Evolutionary conservation across 176 grass and related monocot species (phyloP).

Genomic region (Eremochloa ophiuroides): DNA sequence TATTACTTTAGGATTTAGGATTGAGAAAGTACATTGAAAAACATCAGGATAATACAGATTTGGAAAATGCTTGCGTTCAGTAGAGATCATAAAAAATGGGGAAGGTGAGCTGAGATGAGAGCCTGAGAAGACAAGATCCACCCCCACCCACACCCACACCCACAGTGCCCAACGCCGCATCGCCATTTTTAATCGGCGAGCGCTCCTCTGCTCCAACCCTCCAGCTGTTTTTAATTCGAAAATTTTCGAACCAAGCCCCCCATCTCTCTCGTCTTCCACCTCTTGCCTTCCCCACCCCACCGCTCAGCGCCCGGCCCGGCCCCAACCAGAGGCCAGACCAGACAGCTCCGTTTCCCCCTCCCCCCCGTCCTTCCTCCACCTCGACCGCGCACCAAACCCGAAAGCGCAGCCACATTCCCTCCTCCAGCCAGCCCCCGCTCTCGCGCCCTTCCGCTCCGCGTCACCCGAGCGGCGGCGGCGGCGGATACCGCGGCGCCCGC

Average conservation of each 20-base stretch:
- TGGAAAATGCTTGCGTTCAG: too few relatives aligned
- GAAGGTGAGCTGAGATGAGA: background rate
- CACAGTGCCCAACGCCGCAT: background rate
- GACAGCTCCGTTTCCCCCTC: slow-evolving; percentile 83
- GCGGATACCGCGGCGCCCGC: background rate
- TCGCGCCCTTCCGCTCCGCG: slow-evolving; percentile 2
- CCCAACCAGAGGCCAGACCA: slow-evolving; percentile 8
- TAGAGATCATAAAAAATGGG: too few relatives aligned
- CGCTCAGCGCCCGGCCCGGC: background rate
- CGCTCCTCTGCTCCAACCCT: slow-evolving; percentile 10
- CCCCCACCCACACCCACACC: background rate
- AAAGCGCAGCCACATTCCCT: slow-evolving; percentile 41
- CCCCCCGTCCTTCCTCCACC: slow-evolving; percentile 19
- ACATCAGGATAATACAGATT: too few relatives aligned
- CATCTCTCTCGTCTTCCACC: slow-evolving; percentile 30
- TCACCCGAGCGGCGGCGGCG: background rate
- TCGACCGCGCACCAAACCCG: slow-evolving; percentile 44
- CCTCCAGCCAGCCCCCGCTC: background rate
- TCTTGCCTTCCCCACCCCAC: background rate
- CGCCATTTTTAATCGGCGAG: background rate
- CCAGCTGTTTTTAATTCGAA: slow-evolving; percentile 38
- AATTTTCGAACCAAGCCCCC: slow-evolving; percentile 51
- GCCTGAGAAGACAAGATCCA: slow-evolving; percentile 13
- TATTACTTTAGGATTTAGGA: too few relatives aligned
- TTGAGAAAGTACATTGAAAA: too few relatives aligned